These are phyloP conservation scores for Penicillium roqueforti DNA, from an alignment of 495 filamentous ascomycete genomes.

Conservation along the genomic window DNA sequence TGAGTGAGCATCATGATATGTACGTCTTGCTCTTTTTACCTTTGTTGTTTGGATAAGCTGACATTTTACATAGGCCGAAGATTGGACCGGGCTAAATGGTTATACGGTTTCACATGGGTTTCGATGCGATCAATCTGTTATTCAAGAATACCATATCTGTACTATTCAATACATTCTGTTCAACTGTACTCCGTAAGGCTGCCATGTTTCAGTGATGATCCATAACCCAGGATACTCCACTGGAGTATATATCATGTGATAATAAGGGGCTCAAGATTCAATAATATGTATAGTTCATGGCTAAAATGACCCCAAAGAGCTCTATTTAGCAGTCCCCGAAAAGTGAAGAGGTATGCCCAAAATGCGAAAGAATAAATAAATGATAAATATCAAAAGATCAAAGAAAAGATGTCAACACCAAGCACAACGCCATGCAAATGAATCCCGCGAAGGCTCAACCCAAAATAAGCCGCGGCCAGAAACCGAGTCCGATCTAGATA, in stretches of 20 bases:
- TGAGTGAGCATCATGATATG: slow-evolving; percentile 99
- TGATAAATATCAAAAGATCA: not conserved
- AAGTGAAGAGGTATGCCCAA: slow-evolving; percentile 2
- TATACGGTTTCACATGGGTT: not conserved
- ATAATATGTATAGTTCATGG: slow-evolving; percentile 6
- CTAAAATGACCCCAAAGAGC: slow-evolving; percentile 19
- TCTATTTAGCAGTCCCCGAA: slow-evolving; percentile 14
- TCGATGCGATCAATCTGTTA: not conserved
- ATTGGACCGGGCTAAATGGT: slow-evolving; percentile 64
- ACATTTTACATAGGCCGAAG: slow-evolving; percentile 52
- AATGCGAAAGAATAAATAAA: slow-evolving; percentile 4
- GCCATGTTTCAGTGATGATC: not conserved
- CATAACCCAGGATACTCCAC: not conserved
- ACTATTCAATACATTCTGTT: not conserved
- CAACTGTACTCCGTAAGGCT: not conserved
- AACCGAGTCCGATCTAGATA: slow-evolving; percentile 15
- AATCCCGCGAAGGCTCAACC: slow-evolving; percentile 4
- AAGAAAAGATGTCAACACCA: not conserved
- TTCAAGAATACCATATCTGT: not conserved
- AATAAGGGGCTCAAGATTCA: not conserved
- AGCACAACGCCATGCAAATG: slow-evolving; percentile 28
- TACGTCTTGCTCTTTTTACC: slow-evolving; percentile 32
- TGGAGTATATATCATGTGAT: not conserved
- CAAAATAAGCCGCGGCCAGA: not conserved
- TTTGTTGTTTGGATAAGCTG: slow-evolving; percentile 7